These are phyloP conservation scores for Primulina tabacum DNA, from an alignment of 257 asterid genomes.

Conservation along the genomic window DNA sequence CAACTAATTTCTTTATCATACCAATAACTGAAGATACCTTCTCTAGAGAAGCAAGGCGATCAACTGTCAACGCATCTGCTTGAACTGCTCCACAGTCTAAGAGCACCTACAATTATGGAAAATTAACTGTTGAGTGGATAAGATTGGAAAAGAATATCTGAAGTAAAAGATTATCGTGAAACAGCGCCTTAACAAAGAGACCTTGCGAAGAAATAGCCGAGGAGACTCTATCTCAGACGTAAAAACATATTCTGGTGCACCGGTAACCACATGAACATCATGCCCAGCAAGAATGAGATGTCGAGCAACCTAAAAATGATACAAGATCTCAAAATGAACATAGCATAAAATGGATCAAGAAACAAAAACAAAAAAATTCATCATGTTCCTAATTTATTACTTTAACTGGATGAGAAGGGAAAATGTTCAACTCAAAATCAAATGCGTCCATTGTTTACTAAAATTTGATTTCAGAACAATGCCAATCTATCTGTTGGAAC, in stretches of 20 bases:
- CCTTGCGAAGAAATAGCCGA: conserved; percentile 85
- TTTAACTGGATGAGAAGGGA: neutral
- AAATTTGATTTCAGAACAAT: neutral
- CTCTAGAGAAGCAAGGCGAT: conserved; percentile 94
- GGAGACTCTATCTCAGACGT: conserved; percentile 82
- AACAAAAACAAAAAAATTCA: neutral
- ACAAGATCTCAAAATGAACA: conserved; percentile 11
- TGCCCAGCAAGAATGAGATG: conserved; percentile 90
- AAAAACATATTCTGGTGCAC: conserved; percentile 91
- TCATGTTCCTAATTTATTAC: neutral
- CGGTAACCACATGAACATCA: conserved; percentile 93
- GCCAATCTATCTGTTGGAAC: neutral
- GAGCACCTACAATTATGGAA: conserved; percentile 52
- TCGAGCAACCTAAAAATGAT: conserved; percentile 69
- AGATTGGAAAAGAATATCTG: neutral
- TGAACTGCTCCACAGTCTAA: conserved; percentile 99
- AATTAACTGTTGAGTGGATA: neutral
- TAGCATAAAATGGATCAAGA: conserved; percentile 6
- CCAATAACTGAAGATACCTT: conserved; percentile 42
- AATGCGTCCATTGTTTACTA: neutral
- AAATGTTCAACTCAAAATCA: neutral
- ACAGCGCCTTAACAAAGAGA: conserved; percentile 22
- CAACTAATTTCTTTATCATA: conserved; percentile 1
- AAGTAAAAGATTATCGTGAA: neutral
- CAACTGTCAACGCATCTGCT: conserved; percentile 99